Evolutionary conservation across 352 stramenopile species (phyloP).

Genomic region (Phytophthora pini): DNA sequence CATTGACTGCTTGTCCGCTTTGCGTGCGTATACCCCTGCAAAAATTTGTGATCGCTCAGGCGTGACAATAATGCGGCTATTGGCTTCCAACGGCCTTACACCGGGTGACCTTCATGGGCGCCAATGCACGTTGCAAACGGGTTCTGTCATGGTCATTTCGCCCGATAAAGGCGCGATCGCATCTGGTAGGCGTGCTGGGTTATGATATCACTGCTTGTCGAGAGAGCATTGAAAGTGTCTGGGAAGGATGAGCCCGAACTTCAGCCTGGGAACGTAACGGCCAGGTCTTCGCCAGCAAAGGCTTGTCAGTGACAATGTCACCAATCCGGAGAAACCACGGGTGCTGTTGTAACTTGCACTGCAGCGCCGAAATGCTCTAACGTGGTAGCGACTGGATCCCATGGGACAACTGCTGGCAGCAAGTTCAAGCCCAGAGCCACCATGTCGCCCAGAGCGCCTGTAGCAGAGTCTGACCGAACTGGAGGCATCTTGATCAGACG

Average conservation of each 20-base stretch:
- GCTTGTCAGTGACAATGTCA: too few species aligned
- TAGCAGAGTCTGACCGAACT: conserved; percentile 6
- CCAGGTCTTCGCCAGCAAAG: neutral
- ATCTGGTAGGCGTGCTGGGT: conserved; percentile 12
- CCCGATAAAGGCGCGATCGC: conserved; percentile 9
- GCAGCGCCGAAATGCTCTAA: conserved; percentile 3
- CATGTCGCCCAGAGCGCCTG: neutral
- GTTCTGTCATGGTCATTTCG: neutral
- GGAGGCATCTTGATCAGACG: conserved; percentile 5
- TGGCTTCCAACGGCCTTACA: neutral
- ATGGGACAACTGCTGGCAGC: conserved; percentile 11
- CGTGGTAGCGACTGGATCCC: conserved; percentile 7
- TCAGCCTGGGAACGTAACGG: neutral
- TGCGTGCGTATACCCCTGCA: neutral
- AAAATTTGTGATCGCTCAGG: neutral
- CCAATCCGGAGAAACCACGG: too few species aligned
- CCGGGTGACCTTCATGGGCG: neutral
- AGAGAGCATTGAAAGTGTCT: conserved; percentile 6
- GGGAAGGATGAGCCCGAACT: neutral
- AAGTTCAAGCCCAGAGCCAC: conserved; percentile 16
- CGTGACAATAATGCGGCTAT: neutral
- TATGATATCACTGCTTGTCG: conserved; percentile 9
- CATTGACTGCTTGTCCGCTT: neutral
- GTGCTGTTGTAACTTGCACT: conserved; percentile 8
- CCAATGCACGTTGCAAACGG: conserved; percentile 3